Evolutionary conservation across 1,139 yeast species (phyloP), one percentile per base, ranked within the genome.

Genomic region (Debaryomyces robertsiae): DNA sequence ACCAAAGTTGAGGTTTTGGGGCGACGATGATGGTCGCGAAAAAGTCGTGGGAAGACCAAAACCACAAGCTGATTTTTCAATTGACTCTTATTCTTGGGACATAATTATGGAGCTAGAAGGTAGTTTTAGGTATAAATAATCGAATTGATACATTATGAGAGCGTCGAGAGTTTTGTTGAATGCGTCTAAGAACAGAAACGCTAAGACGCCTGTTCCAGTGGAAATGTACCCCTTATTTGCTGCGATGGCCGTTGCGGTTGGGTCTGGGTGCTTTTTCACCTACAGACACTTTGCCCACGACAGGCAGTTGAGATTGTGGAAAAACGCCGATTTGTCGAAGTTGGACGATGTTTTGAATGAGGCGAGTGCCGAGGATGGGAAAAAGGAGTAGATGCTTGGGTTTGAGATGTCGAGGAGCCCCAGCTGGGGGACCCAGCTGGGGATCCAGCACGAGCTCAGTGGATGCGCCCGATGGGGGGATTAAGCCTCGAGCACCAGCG

Each of bases 151-250:
- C 23, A 52, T 42, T 53, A 80, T 81, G 86, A 76, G 81, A 71
- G 74, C 83, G 47, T 60, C 82, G 50, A 73, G 70, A 64, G 61
- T 73, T 50, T 69, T 77, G 59, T 66, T 76, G 58, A 73, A 73
- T 60, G 78, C 79, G 49, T 67, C 69, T 54, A 68, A 65, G 54
- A 51, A 55, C 41, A 47, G 46, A 43, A 39, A 52, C 9, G 50
- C 51, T 23, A 60, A 56, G 68, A 63, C 50, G 39, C 61, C 55
- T 47, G 60, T 82, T 41, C 94, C 94, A 52, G 80, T 84, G 42
- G 94, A 85, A 70, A 72, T 85, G 75, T 81, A 84, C 61, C 94
- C 94, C 63, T 77, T 85, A 63, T 72, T 73, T 46, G 75, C 72
- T 71, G 76, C 76, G 39, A 65, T 67, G 30, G 86, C 82, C 55